Base-by-base conservation (phyloP, 2,329 filamentous ascomycete genomes). In the Grosmannia penicillata region DNA sequence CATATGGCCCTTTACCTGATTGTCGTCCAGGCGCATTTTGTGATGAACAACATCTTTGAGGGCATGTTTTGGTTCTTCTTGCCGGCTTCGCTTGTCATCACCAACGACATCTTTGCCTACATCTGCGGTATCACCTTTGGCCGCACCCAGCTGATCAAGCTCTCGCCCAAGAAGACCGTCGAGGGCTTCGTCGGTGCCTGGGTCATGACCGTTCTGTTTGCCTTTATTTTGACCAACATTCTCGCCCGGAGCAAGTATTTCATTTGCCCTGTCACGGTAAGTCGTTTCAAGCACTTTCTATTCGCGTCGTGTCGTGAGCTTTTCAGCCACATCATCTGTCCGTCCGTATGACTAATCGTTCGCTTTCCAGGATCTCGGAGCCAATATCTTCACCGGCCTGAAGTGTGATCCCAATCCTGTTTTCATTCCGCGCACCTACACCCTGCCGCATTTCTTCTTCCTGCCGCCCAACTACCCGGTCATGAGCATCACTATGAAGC, bases 21-120 rank as follows among this genome's bases (percentile, higher is more conserved):
- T 52, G 89, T 96, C 28, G 87, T 94, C 6, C 87, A 98, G 60
- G 87, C 91, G 13, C 91, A 98, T 58, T 98, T 98, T 59, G 85
- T 96, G 63, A 96, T 98, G 84, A 98, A 98, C 71, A 98, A 98
- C 61, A 82, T 98, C 48, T 93, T 98, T 51, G 91, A 98, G 63
- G 91, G 91, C 63, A 86, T 98, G 82, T 93, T 98, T 57, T 98
- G 91, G 91, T 96, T 98, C 69, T 95, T 96, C 71, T 64, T 98
- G 32, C 91, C 91, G 8, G 87, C 85, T 8, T 80, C 85, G 38
- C 73, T 98, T 50, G 91, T 98, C 57, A 94, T 98, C 56, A 95
- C 84, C 46, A 98, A 98, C 59, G 91, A 98, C 56, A 98, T 98
- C 47, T 96, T 93, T 53, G 91, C 91, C 51, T 98, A 98, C 57